A percentile compares a stretch with the other conserved stretches of the same genome.
These are phyloP conservation scores for Clavispora santaluciae DNA, from an alignment of 805 yeast genomes.

Conservation along the genomic window DNA sequence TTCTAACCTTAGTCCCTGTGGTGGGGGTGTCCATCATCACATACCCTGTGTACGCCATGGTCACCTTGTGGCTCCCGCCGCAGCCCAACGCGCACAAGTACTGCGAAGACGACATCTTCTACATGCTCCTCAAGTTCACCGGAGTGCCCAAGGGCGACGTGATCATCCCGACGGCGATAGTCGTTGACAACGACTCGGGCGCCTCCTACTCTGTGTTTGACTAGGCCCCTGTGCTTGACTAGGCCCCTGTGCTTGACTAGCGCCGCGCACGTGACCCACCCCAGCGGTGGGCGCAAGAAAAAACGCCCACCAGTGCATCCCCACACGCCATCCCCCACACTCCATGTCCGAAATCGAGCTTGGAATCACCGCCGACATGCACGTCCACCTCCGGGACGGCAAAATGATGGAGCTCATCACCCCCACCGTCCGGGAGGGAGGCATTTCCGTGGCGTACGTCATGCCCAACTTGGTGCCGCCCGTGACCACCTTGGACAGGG, in stretches of 20 bases:
- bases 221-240: neutral
- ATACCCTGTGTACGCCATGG: slow-evolving; percentile 4
- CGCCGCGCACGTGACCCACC: neutral
- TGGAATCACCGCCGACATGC: slow-evolving; percentile 85
- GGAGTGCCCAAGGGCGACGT: neutral
- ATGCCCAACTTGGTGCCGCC: slow-evolving; percentile 98
- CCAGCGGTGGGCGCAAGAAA: neutral
- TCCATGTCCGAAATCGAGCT: slow-evolving; percentile 39
- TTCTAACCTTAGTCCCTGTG: slow-evolving; percentile 9
- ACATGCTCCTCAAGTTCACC: neutral
- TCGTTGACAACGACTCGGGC: neutral
- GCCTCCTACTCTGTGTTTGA: neutral
- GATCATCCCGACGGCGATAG: neutral
- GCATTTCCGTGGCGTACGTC: slow-evolving; percentile 83
- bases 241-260: neutral
- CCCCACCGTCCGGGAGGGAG: slow-evolving; percentile 88
- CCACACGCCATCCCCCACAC: neutral
- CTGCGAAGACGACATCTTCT: neutral
- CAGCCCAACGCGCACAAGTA: neutral
- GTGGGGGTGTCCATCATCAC: slow-evolving; percentile 7
- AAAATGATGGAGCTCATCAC: slow-evolving; percentile 87
- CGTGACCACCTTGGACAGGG: slow-evolving; percentile 69
- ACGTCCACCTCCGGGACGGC: slow-evolving; percentile 94
- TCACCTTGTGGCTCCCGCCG: slow-evolving; percentile 11
- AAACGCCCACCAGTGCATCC: neutral